Evolutionary conservation across 2,329 filamentous ascomycete species (phyloP), one percentile per base, ranked within the genome.

Genomic region (Colletotrichum sublineola): DNA sequence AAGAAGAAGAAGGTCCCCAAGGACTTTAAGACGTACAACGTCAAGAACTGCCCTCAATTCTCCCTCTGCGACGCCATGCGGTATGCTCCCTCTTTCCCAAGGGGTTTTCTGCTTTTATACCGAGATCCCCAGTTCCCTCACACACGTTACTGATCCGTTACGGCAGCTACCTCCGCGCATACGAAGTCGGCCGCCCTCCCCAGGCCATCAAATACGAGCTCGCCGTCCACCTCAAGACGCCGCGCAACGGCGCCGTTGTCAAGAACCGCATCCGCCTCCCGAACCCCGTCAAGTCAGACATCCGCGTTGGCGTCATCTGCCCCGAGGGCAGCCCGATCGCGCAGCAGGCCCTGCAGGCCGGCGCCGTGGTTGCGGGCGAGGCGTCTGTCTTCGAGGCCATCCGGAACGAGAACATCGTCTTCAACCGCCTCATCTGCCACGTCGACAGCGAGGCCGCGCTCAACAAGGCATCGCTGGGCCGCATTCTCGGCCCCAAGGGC

Each of bases 1-100:
- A 89, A 89, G 82, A 88, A 87, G 81, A 91, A 87, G 82, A 85
- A 87, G 77, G 83, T 86, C 64, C 88, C 90, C 79, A 94, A 94
- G 83, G 86, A 88, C 14, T 90, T 89, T 74, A 90, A 89, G 75
- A 88, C 90, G 42, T 95, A 91, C 80, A 88, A 90, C 75, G 81
- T 96, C 75, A 88, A 88, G 74, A 85, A 90, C 75, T 84, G 84
- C 50, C 82, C 83, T 0, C 92, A 93, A 78, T 97, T 93, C 79
- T 90, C 94, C 0, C 87, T 99, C 42, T 93, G 94, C 76, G 96
- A 99, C 85, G 97, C 96, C 20, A 96, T 99, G 90, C 90, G 95
- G 94, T 94, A 84, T 70, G 87, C 79, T 1, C 0, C 8, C 2
- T 46, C 5, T 5, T 46, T 9, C 44, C 9, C 44, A 24, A 9